Evolutionary conservation across 1,284 basidiomycete genomes (phyloP), one percentile per base, ranked within the genome.

Genomic region (Peniophora sp.): DNA sequence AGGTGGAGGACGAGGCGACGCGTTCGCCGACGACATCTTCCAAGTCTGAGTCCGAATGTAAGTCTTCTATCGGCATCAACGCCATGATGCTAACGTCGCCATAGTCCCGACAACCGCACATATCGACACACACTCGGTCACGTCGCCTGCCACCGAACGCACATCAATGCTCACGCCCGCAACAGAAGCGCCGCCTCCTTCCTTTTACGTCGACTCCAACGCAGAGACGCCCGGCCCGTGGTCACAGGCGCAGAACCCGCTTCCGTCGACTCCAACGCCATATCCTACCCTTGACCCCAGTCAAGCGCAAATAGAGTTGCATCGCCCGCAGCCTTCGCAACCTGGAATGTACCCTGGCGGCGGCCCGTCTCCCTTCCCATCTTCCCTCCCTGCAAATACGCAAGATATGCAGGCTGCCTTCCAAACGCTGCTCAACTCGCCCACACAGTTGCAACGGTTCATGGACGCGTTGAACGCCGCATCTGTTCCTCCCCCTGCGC

Each of bases 361-460:
- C 52, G 15, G 24, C 58, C 47, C 47, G 5, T 32, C 57, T 51
- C 50, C 60, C 5, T 45, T 57, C n/a, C 35, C 58, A 45, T 48
- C 57, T 39, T 50, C 62, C 47, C 56, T 60, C 14, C 49, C 63
- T 51, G 52, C 63, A 51, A 55, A 65, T 8, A 58, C 63, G 1
- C 56, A 69, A 47, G 76, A 83, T 46, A 69, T 88, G 52, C 81
- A 85, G 55, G 70, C 76, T 3, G 75, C 83, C 1, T 71, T 89
- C 37, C 76, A 78, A 17, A 73, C 74, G 18, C 64, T 84, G 49
- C 72, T 83, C 46, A 77, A 81, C 44, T 79, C 80, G 0, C 85
- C 86, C 0, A 68, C 69, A 1, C 83, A 88, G 55, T 74, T 91
- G 52, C 85, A 89, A 56, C 81, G 83, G 56, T 71, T 92, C 46